These are phyloP conservation scores for Pogostemon cablin DNA, from an alignment of 257 asterid genomes.

Conservation along the genomic window DNA sequence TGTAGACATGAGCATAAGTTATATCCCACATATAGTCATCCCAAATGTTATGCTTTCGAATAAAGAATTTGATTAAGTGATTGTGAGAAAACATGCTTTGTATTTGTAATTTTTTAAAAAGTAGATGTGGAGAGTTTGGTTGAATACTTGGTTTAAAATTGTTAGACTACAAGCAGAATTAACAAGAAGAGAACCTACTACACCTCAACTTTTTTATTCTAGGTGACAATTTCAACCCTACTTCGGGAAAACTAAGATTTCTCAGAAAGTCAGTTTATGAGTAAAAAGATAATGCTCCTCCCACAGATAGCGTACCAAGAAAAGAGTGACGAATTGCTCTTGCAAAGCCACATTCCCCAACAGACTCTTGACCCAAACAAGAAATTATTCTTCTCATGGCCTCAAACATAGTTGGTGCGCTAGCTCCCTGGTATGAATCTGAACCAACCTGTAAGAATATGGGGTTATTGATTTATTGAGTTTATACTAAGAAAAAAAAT, in stretches of 20 bases:
- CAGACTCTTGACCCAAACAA: conserved; percentile 59
- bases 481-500: neutral
- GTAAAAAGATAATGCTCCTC: conserved; percentile 20
- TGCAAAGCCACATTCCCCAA: conserved; percentile 70
- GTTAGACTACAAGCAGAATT: no score
- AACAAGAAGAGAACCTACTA: no score
- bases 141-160: no score
- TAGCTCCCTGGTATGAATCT: conserved; percentile 97
- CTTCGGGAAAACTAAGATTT: neutral
- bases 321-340: conserved; percentile 82
- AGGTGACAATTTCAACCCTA: neutral
- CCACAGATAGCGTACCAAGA: conserved; percentile 63
- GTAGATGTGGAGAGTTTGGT: neutral
- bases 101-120: no score
- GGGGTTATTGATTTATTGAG: conserved; percentile 28
- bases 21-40: conserved; percentile 1
- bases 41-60: no score
- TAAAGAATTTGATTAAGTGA: no score
- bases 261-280: conserved; percentile 17
- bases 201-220: no score
- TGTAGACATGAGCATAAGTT: conserved; percentile 17
- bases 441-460: conserved; percentile 80
- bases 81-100: no score
- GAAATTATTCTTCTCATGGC: conserved; percentile 83
- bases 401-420: conserved; percentile 99